These are phyloP conservation scores for Vitis rupestris DNA, from an alignment of 164 flowering plant genomes.

Conservation along the genomic window DNA sequence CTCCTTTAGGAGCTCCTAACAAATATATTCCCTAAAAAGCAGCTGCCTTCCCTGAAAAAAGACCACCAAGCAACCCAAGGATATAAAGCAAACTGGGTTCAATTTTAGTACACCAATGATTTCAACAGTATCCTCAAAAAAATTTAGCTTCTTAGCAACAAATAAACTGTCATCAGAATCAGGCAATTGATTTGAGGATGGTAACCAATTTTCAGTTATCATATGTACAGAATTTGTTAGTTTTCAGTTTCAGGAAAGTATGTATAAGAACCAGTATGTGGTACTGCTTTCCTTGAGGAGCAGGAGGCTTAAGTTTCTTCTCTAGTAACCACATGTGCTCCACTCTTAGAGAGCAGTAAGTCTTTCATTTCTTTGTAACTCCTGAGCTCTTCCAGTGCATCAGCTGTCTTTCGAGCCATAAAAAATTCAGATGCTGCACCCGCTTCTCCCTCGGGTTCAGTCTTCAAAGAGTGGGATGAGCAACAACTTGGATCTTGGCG, in stretches of 20 bases:
- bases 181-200: no score
- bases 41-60: not conserved
- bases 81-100: no score
- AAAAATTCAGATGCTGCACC: conserved; percentile 56
- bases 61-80: not conserved
- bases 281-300: no score
- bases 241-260: not conserved
- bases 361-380: conserved; percentile 77
- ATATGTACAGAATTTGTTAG: no score
- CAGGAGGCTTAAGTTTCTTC: conserved; percentile 18
- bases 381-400: conserved; percentile 85
- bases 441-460: conserved; percentile 41
- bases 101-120: no score
- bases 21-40: no score
- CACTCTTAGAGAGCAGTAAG: conserved; percentile 71
- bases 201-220: no score
- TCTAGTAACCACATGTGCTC: conserved; percentile 28
- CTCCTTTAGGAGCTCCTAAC: not conserved
- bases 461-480: conserved; percentile 45
- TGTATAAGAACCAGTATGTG: no score
- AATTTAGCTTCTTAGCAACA: no score
- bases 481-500: conserved; percentile 67
- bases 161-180: no score
- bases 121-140: no score
- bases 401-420: conserved; percentile 63